Evolutionary conservation across 106 monocot species (phyloP), one percentile per base, ranked within the genome.

Genomic region (Dioscorea zingiberensis): DNA sequence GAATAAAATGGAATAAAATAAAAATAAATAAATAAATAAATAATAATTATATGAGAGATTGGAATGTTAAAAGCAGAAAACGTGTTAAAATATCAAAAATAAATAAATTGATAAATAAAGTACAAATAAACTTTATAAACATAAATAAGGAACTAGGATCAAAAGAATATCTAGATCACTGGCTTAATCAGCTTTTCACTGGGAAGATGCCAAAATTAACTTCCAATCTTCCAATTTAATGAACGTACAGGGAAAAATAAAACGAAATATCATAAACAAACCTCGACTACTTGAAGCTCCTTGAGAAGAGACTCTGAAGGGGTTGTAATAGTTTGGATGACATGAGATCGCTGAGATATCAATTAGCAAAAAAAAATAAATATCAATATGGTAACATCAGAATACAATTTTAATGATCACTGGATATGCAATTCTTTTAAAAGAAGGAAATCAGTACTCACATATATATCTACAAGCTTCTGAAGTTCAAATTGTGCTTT

Each of bases 231-330:
- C 13, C 38, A 38, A 38, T 38, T 38, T n/a, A n/a, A 38, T 38
- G 38, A 38, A 38, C 6, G 10, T 38, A 38, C 6, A 38, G 38
- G 38, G 38, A 38, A 38, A 38, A 30, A 30, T 7, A 2, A 30
- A 30, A 18, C 7, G 10, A 18, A 49, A 19, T 9, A 19, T 18
- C 4, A 51, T 13, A 51, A 48, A 27, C 71, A 75, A 69, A 88
- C 88, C 88, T 88, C 88, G 8, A 88, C 88, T 72, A 70, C 81
- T 49, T 73, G 72, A 69, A 88, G 88, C 55, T 88, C 84, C 28
- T 84, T 88, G 15, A 88, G 71, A 76, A 88, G 84, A 71, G 88
- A 88, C 64, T 76, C 78, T 64, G 88, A 88, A 66, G 88, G 88
- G 13, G 72, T 84, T 47, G 84, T 76, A 18, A 88, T 88, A 55